Conservation (phyloP, 805 yeast genomes). For the Danielia reshetovae region DNA sequence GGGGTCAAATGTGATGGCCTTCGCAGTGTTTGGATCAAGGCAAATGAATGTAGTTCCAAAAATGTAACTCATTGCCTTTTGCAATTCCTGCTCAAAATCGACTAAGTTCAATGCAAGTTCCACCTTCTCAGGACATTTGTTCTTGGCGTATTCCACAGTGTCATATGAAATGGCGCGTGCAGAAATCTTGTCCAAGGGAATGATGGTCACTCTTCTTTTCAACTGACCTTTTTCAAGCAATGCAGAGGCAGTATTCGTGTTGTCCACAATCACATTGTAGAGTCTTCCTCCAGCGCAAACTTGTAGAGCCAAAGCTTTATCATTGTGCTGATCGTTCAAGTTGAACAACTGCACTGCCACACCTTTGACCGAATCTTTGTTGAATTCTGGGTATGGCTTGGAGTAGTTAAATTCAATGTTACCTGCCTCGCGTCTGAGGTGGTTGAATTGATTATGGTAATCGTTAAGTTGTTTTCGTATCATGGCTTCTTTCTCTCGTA, state of each 20-base stretch:
- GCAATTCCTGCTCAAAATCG: conserved; percentile 65
- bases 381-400: conserved; percentile 58
- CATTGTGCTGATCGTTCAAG: conserved; percentile 50
- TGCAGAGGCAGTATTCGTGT: conserved; percentile 78
- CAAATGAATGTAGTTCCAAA: conserved; percentile 91
- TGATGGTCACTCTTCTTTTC: conserved; percentile 79
- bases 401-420: conserved; percentile 73
- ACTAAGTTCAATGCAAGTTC: conserved; percentile 84
- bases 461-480: conserved; percentile 16
- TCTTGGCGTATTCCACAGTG: conserved; percentile 61
- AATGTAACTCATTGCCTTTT: conserved; percentile 83
- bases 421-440: conserved; percentile 59
- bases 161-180: conserved; percentile 52
- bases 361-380: conserved; percentile 69
- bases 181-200: conserved; percentile 84
- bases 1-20: conserved; percentile 82
- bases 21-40: conserved; percentile 82
- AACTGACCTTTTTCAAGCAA: conserved; percentile 75
- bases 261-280: conserved; percentile 88
- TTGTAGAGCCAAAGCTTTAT: conserved; percentile 79
- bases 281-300: conserved; percentile 91
- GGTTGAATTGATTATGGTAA: conserved; percentile 47
- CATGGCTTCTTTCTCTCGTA: conserved; percentile 43
- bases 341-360: conserved; percentile 82
- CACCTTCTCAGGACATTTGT: conserved; percentile 77